A percentile compares a stretch with the other conserved stretches of the same genome.
These are phyloP conservation scores for Psilocybe cubensis DNA, from an alignment of 768 basidiomycete genomes.

Conservation along the genomic window DNA sequence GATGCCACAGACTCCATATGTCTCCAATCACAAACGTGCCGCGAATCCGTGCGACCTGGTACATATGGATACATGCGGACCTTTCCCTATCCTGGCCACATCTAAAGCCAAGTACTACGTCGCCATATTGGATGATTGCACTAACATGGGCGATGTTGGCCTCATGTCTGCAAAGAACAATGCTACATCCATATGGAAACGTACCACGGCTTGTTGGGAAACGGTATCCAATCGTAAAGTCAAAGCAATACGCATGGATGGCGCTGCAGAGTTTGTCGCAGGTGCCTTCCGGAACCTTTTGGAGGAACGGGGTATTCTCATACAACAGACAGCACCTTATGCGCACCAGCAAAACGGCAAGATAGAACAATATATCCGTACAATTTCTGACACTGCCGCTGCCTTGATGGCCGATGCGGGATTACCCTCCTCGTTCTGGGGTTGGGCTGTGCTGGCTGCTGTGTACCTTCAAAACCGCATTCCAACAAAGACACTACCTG, in stretches of 20 bases:
- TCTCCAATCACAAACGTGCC: conserved; percentile 8
- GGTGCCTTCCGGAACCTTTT: conserved; percentile 12
- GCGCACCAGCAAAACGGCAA: conserved; percentile 36
- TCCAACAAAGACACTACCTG: conserved; percentile 26
- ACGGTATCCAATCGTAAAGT: conserved; percentile 10
- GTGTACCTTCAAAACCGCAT: conserved; percentile 25
- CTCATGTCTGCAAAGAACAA: conserved; percentile 5
- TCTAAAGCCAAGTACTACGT: conserved; percentile 20
- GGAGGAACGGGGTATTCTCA: conserved; percentile 18
- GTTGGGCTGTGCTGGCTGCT: conserved; percentile 22
- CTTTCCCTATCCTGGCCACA: conserved; percentile 18
- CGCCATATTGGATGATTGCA: conserved; percentile 21
- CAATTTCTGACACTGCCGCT: conserved; percentile 24
- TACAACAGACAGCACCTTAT: conserved; percentile 28
- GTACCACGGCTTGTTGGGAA: conserved; percentile 1
- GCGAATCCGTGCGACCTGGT: conserved; percentile 19
- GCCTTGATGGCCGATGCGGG: conserved; percentile 25
- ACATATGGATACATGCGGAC: conserved; percentile 30
- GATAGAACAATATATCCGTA: conserved; percentile 30
- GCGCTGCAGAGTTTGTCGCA: conserved; percentile 13
- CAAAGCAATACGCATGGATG: conserved; percentile 15
- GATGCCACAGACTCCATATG: conserved; percentile 2
- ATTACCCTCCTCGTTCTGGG: conserved; percentile 25
- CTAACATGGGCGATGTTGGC: conserved; percentile 16
- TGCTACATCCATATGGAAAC: conserved; percentile 9